Evolutionary conservation across 768 basidiomycete species (phyloP).

Genomic region (Hygrocybe punicea): DNA sequence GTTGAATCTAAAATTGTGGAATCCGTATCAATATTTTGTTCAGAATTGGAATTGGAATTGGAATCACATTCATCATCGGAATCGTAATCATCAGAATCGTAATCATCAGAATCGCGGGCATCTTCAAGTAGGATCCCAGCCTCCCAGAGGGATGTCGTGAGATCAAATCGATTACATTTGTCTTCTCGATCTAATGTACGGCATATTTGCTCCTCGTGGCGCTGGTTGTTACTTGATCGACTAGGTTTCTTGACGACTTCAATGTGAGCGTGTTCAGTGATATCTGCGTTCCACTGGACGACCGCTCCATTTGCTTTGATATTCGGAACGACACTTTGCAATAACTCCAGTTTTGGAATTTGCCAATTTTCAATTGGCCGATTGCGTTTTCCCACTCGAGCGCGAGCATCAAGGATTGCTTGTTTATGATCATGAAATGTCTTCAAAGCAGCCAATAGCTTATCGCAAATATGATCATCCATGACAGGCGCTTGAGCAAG

Average conservation of each 20-base stretch:
- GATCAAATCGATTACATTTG: slow-evolving; percentile 29
- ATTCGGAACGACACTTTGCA: slow-evolving; percentile 31
- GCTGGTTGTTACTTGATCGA: slow-evolving; percentile 28
- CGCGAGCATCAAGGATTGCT: slow-evolving; percentile 29
- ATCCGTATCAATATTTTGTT: neutral
- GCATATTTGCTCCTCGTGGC: slow-evolving; percentile 36
- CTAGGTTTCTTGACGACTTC: slow-evolving; percentile 32
- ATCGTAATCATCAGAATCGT: neutral
- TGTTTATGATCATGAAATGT: slow-evolving; percentile 38
- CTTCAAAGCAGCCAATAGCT: slow-evolving; percentile 19
- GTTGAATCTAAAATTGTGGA: neutral
- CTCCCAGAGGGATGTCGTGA: slow-evolving; percentile 12
- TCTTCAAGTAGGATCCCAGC: neutral
- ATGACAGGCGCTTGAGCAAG: slow-evolving; percentile 32
- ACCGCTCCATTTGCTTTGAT: slow-evolving; percentile 28
- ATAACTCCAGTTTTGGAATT: slow-evolving; percentile 43
- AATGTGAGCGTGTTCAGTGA: slow-evolving; percentile 34
- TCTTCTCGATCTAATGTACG: slow-evolving; percentile 30
- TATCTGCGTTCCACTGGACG: slow-evolving; percentile 36
- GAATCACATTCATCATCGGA: neutral
- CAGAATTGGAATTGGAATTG: neutral
- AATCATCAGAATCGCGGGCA: neutral
- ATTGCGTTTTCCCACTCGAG: slow-evolving; percentile 22
- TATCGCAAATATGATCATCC: slow-evolving; percentile 13
- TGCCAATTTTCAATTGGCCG: slow-evolving; percentile 32